Base-by-base conservation (phyloP, 2,329 filamentous ascomycete species). In the Orbilia quercus region DNA sequence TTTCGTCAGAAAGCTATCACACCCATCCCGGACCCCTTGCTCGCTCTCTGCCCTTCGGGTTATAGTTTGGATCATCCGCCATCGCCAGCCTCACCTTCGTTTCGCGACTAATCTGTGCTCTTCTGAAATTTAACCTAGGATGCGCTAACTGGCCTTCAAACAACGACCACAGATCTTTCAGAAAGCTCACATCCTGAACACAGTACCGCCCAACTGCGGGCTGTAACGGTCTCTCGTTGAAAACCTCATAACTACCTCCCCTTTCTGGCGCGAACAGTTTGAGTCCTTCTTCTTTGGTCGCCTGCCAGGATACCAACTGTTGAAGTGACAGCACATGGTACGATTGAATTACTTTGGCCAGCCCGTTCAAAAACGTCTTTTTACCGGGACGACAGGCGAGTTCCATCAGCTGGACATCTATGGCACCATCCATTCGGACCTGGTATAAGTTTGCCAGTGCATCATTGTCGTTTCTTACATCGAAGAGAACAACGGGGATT, bases 341-440 rank as follows among this genome's bases (percentile, higher is more conserved):
- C 9, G 7, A 63, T 34, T 79, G 76, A 16, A 83, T 81, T 55
- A 82, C 84, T 53, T 78, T 81, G 1, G 75, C 77, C 1, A 85
- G 77, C 0, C 82, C 81, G 12, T 64, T 75, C 0, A 84, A 48
- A 47, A 63, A 78, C 14, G 58, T 60, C 38, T 73, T 79, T 0
- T 38, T 16, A 11, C 28, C 28, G 18, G 36, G 45, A n/a, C 55
- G 65, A 11, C 40, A 77, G 0, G 82, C 85, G 2, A 83, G 75
- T 76, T 88, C 85, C 82, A 88, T 84, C 0, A 88, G 80, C 76
- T 89, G 85, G 0, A 88, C 59, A 75, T 88, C 85, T 1, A 82
- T 72, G 7, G 87, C 76, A 0, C 84, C 82, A 0, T 75, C 67
- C 0, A 88, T 75, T 0, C 64, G 22, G 71, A 88, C 80, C 0